Evolutionary conservation across 768 basidiomycete species (phyloP).

Genomic region (Tulasnella sp.): DNA sequence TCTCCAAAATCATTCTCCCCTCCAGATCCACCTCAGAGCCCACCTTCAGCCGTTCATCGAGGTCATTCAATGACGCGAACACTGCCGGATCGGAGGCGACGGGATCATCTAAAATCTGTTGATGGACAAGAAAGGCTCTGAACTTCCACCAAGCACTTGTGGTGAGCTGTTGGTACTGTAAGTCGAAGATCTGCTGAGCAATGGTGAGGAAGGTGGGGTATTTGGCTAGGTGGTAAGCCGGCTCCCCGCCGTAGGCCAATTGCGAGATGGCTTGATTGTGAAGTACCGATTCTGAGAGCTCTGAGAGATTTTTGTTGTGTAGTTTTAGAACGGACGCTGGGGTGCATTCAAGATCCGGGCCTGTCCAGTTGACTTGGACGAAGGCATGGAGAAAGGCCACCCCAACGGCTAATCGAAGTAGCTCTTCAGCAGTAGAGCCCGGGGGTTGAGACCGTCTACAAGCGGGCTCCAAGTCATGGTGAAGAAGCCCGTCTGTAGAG

Average conservation of each 20-base stretch:
- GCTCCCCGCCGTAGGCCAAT: conserved; percentile 80
- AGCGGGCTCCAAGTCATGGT: not conserved
- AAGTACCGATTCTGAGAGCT: conserved; percentile 29
- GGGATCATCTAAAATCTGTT: conserved; percentile 71
- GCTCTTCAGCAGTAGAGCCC: conserved; percentile 35
- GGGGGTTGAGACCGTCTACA: not conserved
- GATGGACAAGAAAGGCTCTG: conserved; percentile 56
- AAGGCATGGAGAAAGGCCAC: conserved; percentile 82
- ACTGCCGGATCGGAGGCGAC: conserved; percentile 33
- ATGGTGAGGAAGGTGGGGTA: conserved; percentile 60
- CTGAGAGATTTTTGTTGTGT: conserved; percentile 29
- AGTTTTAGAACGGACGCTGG: conserved; percentile 31
- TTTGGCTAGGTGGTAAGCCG: conserved; percentile 83
- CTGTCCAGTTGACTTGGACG: conserved; percentile 93
- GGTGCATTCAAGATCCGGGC: conserved; percentile 63
- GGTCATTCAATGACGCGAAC: conserved; percentile 33
- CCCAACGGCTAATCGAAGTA: conserved; percentile 50
- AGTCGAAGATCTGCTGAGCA: conserved; percentile 55
- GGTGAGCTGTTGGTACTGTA: conserved; percentile 37
- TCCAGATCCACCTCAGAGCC: conserved; percentile 47
- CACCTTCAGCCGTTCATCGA: conserved; percentile 8
- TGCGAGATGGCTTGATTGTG: conserved; percentile 58
- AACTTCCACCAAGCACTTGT: conserved; percentile 74
- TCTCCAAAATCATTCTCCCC: conserved; percentile 59
- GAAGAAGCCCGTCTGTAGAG: not conserved